Evolutionary conservation across 2,329 filamentous ascomycete genomes (phyloP).

Genomic region (Neophaeococcomyces aloes): DNA sequence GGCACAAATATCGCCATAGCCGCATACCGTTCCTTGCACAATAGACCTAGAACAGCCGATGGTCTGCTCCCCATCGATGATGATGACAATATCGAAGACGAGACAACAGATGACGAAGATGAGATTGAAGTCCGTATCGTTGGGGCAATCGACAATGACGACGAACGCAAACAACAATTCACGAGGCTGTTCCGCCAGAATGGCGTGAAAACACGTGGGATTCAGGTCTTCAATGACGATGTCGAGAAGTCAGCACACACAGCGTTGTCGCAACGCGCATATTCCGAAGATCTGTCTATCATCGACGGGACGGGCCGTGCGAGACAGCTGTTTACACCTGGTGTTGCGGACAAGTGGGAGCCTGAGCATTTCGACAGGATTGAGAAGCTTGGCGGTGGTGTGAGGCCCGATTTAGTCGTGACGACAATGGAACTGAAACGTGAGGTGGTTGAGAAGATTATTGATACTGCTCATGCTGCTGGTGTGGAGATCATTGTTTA

Average conservation of each 20-base stretch:
- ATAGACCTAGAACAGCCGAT: no score
- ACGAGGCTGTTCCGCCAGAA: conserved; percentile 33
- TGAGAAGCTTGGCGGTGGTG: conserved; percentile 7
- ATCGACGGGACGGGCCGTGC: conserved; percentile 42
- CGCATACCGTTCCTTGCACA: no score
- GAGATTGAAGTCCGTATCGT: conserved; percentile 40
- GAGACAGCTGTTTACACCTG: conserved; percentile 38
- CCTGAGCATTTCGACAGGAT: conserved; percentile 3
- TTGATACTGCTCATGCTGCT: conserved; percentile 7
- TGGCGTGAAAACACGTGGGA: conserved; percentile 31
- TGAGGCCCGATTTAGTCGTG: conserved; percentile 13
- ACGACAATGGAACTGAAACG: conserved; percentile 8
- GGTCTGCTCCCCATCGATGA: background rate
- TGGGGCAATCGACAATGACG: conserved; percentile 40
- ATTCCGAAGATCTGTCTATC: conserved; percentile 34
- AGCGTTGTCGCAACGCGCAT: conserved; percentile 37
- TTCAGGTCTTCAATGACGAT: background rate
- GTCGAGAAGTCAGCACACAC: conserved; percentile 31
- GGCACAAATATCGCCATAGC: background rate
- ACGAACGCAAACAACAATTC: conserved; percentile 31
- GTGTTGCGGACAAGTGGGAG: conserved; percentile 35
- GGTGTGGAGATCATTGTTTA: conserved; percentile 15
- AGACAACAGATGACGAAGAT: conserved; percentile 10
- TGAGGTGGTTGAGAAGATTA: conserved; percentile 10
- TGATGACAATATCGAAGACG: background rate